Conservation (phyloP, 352 stramenopile species). For the Thalassiosira mediterranea region DNA sequence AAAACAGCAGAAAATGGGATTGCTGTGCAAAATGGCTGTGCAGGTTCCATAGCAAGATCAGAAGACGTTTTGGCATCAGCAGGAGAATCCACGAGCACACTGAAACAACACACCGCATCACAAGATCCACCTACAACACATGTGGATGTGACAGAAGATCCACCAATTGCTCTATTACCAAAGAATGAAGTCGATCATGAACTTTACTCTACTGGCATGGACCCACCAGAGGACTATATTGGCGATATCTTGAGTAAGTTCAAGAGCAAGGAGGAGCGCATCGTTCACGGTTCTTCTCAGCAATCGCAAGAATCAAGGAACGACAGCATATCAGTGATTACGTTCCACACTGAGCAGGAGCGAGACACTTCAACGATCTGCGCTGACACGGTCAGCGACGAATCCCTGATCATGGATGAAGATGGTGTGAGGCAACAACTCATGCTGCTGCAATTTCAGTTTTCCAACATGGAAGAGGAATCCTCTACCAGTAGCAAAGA, state of each 20-base stretch:
- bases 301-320: too few relatives aligned
- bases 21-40: too few relatives aligned
- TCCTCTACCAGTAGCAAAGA: background rate
- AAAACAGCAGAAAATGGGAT: too few relatives aligned
- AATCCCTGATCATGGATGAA: background rate
- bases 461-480: slow-evolving; percentile 3
- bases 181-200: too few relatives aligned
- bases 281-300: background rate
- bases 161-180: background rate
- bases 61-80: too few relatives aligned
- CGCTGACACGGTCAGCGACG: background rate
- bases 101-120: too few relatives aligned
- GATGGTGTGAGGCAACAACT: background rate
- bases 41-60: too few relatives aligned
- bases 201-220: slow-evolving; percentile 19
- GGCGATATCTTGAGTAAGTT: background rate
- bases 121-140: too few relatives aligned
- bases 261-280: slow-evolving; percentile 1
- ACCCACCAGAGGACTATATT: slow-evolving; percentile 10
- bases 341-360: slow-evolving; percentile 5
- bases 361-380: background rate
- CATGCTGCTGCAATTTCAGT: slow-evolving; percentile 15
- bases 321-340: slow-evolving; percentile 3
- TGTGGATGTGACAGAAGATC: too few relatives aligned
- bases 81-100: too few relatives aligned